Base-by-base conservation (phyloP, 768 basidiomycete genomes). In the Pleurotus sapidus region DNA sequence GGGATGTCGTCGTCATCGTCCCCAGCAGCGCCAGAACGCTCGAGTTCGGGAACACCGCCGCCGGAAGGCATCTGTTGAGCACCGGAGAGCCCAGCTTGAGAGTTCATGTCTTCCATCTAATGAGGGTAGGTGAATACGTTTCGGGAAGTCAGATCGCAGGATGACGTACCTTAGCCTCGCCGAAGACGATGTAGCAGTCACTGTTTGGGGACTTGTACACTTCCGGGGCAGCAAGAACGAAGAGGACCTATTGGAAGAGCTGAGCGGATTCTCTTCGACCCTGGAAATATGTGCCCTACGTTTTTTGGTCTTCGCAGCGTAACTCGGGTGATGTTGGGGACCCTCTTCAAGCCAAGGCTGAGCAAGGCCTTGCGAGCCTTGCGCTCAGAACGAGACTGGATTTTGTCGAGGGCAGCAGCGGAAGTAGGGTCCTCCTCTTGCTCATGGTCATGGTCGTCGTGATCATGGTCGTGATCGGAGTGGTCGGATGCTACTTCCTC, bases 171-270 rank as follows among this genome's bases (percentile, higher is more conserved):
- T 94, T 94, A 56, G 92, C 95, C 80, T 98, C 97, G 62, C 97
- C 97, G 66, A 98, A 99, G 61, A 99, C 95, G 70, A 99, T 93
- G 82, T 99, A 98, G 75, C 91, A 93, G 76, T 99, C 97, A 69
- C 93, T 94, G 77, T 93, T 95, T 43, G 90, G 87, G 49, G 92
- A 94, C 81, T 98, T 98, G 87, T 91, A 99, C 55, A 99, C 97
- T 62, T 99, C 97, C 38, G 97, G 97, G 50, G 88, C 79, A 55
- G 92, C 86, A 65, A 99, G 83, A 59, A 98, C 95, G 70, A 98
- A 91, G 60, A 98, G 85, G 61, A 96, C 77, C 90, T 93, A 65
- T 45, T 46, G 24, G 4, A 58, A 38, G 15, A 25, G 24, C 15
- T 30, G 24, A 7, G 38, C 39, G 43, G 40, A 54, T 39, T 5